phyloP scores from a whole-genome alignment of 257 asterid species.

The Scutellaria minor region DNA sequence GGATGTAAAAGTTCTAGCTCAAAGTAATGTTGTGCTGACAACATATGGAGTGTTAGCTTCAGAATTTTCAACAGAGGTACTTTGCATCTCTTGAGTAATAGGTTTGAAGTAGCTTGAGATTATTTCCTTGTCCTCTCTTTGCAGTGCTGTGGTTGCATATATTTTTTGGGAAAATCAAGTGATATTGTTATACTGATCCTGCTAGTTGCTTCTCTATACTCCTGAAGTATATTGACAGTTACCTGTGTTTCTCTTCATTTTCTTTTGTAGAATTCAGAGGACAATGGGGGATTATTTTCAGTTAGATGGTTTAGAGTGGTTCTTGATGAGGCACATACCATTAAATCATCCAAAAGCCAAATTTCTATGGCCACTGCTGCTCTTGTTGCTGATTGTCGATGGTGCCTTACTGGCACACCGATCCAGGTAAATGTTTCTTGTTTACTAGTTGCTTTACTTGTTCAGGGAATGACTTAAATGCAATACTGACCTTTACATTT shows the following conservation, averaged over 20 bases:
- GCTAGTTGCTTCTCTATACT: constrained; percentile 6
- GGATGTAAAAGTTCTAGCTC: constrained; percentile 77
- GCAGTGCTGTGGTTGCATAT: constrained; percentile 12
- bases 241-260: constrained; percentile 13
- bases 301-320: constrained; percentile 92
- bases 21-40: constrained; percentile 83
- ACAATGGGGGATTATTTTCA: constrained; percentile 76
- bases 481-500: constrained; percentile 13
- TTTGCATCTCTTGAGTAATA: constrained; percentile 29
- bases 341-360: constrained; percentile 95
- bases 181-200: constrained; percentile 11
- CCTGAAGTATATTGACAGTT: constrained; percentile 7
- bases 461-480: constrained; percentile 7
- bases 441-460: constrained; percentile 18
- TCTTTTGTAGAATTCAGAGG: constrained; percentile 68
- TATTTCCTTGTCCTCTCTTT: constrained; percentile 13
- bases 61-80: constrained; percentile 86
- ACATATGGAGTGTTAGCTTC: constrained; percentile 95
- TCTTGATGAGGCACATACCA: constrained; percentile 97
- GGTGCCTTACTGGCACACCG: constrained; percentile 99
- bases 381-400: constrained; percentile 83
- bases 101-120: constrained; percentile 32
- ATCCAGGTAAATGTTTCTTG: constrained; percentile 67
- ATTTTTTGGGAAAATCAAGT: not conserved
- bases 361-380: constrained; percentile 88